phyloP scores from a whole-genome alignment of 129 eudicot genomes.

The Flaveria sonorensis region DNA sequence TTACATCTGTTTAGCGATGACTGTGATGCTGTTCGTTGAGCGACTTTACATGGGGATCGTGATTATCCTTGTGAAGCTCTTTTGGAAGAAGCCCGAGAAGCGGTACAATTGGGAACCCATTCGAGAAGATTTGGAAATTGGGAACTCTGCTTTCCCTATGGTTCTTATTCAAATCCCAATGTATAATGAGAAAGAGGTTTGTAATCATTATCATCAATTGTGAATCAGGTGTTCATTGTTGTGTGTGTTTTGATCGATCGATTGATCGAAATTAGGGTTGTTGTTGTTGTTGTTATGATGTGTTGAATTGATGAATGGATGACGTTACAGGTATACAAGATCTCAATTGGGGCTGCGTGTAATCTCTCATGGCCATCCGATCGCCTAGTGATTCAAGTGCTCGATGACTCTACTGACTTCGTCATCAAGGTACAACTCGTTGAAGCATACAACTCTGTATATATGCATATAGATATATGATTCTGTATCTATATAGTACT shows the following conservation, averaged over 20 bases:
- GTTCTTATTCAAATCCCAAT: slow-evolving; percentile 89
- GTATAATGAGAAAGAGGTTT: slow-evolving; percentile 89
- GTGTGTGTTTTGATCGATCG: too few relatives aligned
- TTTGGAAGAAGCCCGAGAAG: slow-evolving; percentile 75
- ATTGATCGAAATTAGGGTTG: background rate
- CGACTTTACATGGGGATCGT: slow-evolving; percentile 87
- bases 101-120: slow-evolving; percentile 75
- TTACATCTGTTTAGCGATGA: slow-evolving; percentile 54
- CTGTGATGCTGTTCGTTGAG: slow-evolving; percentile 70
- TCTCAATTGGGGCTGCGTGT: slow-evolving; percentile 98
- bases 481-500: background rate
- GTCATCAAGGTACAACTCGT: slow-evolving; percentile 65
- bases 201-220: background rate
- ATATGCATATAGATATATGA: background rate
- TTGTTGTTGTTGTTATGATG: background rate
- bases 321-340: slow-evolving; percentile 76
- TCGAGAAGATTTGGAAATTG: slow-evolving; percentile 68
- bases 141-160: slow-evolving; percentile 62
- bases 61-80: slow-evolving; percentile 61
- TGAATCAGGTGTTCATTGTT: too few relatives aligned
- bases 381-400: slow-evolving; percentile 93
- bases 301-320: background rate
- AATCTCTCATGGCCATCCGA: slow-evolving; percentile 96
- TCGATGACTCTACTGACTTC: slow-evolving; percentile 92
- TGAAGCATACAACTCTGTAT: background rate